Evolutionary conservation across 106 monocot genomes (phyloP), one percentile per base, ranked within the genome.

Genomic region (Platanthera zijinensis): DNA sequence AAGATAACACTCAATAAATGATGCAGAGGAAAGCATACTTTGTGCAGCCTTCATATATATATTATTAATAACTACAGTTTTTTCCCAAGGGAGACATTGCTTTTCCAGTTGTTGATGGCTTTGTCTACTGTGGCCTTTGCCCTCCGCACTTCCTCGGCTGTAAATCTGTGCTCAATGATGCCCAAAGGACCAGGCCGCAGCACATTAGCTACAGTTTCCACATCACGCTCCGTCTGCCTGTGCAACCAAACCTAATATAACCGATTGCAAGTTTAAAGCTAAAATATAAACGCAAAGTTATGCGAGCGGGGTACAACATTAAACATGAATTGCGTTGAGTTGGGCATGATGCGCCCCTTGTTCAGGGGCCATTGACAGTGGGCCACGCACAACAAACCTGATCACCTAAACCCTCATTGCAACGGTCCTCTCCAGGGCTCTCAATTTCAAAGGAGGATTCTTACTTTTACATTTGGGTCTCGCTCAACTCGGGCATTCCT

Each of bases 141-240:
- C 74, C 83, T 80, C 1, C 74, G 45, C 45, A 88, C 74, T 68
- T 88, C 88, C 12, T 69, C 71, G 12, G 82, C 79, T 22, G 82
- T 74, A 50, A 85, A 88, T 47, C 80, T 88, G 78, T 85, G 83
- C 62, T 88, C 85, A 21, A 88, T 57, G 56, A 85, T 88, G 53
- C 88, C 88, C 46, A 88, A 30, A 5, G 83, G 88, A 6, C 88
- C 88, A 6, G 85, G 83, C 57, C 80, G 76, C 75, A 88, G 77
- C 11, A 88, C 80, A 76, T 80, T 59, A 17, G 85, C 80, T 7
- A 88, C 88, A 56, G 88, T 80, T 50, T 88, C 88, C 25, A 88
- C 64, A 50, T 88, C 88, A 52, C 76, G 57, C 75, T 88, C 85
- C 49, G 85, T n/a, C 72, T 88, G 72, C 77, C 88, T 88, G 76